Percentiles rank a stretch among this genome's conserved stretches.
Evolutionary conservation across 768 basidiomycete genomes (phyloP).

Genomic region (Suillus cothurnatus): DNA sequence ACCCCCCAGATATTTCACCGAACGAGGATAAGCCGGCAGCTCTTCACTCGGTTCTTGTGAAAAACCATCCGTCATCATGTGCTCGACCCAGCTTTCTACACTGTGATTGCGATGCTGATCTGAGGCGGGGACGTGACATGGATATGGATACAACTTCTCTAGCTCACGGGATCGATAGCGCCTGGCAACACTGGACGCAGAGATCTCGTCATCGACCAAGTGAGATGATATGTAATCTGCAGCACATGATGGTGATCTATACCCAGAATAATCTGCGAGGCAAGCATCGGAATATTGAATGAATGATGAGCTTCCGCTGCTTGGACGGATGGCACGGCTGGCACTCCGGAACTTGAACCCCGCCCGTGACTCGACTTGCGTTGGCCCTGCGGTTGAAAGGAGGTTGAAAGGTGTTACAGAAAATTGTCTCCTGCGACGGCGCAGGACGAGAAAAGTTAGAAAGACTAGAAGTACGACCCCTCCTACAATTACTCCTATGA

Average conservation of each 20-base stretch:
- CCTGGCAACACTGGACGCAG: slow-evolving; percentile 1
- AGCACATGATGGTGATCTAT: neutral
- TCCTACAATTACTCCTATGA: slow-evolving; percentile 3
- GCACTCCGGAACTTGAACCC: neutral
- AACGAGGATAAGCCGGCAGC: slow-evolving; percentile 9
- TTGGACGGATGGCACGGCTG: neutral
- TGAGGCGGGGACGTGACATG: neutral
- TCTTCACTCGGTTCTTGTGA: slow-evolving; percentile 2
- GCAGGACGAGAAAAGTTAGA: neutral
- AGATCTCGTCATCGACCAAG: neutral
- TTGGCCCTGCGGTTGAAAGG: neutral
- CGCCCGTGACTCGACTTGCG: neutral
- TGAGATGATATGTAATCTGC: neutral
- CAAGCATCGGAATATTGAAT: slow-evolving; percentile 6
- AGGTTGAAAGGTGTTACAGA: neutral
- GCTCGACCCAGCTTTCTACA: neutral
- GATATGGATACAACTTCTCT: slow-evolving; percentile 6
- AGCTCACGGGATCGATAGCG: neutral
- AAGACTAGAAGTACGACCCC: neutral
- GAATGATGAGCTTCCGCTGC: slow-evolving; percentile 6
- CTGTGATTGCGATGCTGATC: neutral
- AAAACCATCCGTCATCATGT: neutral
- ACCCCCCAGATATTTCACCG: neutral
- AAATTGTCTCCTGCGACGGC: neutral
- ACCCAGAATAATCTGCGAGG: neutral